A percentile compares a stretch with the other conserved stretches of the same genome.
phyloP scores from a whole-genome alignment of 2,329 filamentous ascomycete genomes.

The Diaporthe longicolla region DNA sequence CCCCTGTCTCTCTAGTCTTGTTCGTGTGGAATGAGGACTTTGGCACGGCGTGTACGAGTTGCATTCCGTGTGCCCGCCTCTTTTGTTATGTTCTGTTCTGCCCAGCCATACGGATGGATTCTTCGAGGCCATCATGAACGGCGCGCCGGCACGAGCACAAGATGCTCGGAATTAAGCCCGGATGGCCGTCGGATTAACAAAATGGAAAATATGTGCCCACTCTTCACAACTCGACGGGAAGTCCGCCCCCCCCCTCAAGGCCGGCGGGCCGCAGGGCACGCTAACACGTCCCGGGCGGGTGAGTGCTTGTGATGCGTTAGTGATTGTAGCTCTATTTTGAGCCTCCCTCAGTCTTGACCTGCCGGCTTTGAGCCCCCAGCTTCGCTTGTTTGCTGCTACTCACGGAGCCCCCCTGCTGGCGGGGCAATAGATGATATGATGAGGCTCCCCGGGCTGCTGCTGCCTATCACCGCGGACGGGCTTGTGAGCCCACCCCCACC shows the following conservation, averaged over 20 bases:
- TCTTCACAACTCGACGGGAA: background rate
- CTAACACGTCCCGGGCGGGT: background rate
- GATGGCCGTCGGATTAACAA: background rate
- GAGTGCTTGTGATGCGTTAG: background rate
- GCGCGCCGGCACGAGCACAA: background rate
- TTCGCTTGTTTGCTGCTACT: background rate
- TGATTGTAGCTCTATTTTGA: background rate
- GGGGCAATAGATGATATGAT: too few species aligned
- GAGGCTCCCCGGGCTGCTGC: too few species aligned
- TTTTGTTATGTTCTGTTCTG: background rate
- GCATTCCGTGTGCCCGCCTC: background rate
- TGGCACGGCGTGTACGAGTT: background rate
- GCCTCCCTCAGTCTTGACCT: background rate
- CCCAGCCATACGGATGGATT: background rate
- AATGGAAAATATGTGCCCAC: background rate
- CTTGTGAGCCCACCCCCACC: background rate
- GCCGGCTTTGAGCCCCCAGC: background rate
- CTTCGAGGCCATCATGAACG: background rate
- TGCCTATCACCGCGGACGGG: too few species aligned
- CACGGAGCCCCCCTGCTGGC: background rate
- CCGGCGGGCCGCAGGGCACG: background rate
- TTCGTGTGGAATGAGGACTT: background rate
- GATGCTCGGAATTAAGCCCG: conserved; percentile 6
- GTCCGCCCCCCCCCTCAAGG: too few species aligned
- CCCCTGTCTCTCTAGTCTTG: background rate